Conservation (phyloP, 768 basidiomycete species). For the Sarcodon aspratus region DNA sequence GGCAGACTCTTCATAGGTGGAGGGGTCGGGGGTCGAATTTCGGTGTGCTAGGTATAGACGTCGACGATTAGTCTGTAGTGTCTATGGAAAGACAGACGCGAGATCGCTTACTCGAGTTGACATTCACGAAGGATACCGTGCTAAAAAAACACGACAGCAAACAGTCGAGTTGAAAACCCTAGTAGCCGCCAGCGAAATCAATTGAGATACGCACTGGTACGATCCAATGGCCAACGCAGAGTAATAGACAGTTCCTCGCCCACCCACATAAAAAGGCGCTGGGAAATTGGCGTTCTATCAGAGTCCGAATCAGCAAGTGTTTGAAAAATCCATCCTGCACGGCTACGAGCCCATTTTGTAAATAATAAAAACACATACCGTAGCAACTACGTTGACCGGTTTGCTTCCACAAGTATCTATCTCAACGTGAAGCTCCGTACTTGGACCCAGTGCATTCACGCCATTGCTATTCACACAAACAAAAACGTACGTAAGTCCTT, state of each 20-base stretch:
- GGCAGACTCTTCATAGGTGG: slow-evolving; percentile 26
- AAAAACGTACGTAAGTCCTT: background rate
- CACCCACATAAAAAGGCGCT: slow-evolving; percentile 28
- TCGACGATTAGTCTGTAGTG: background rate
- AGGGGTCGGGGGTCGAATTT: slow-evolving; percentile 18
- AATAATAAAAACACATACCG: slow-evolving; percentile 19
- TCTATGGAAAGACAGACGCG: background rate
- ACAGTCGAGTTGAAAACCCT: background rate
- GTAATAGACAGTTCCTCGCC: slow-evolving; percentile 7
- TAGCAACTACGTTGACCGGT: slow-evolving; percentile 24
- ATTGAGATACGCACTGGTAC: background rate
- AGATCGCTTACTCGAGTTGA: slow-evolving; percentile 5
- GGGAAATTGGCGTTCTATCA: slow-evolving; percentile 27
- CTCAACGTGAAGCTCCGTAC: background rate
- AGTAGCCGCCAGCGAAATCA: background rate
- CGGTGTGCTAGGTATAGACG: slow-evolving; percentile 17
- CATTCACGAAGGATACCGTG: slow-evolving; percentile 23
- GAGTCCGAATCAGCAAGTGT: background rate
- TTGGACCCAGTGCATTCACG: background rate
- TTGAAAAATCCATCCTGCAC: background rate
- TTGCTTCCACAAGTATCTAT: background rate
- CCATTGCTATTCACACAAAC: background rate
- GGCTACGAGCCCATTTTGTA: background rate
- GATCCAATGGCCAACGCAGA: background rate
- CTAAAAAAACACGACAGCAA: slow-evolving; percentile 10